Percentiles rank a stretch among this genome's conserved stretches.
Conservation (phyloP, 768 basidiomycete species). For the Auriscalpium microsporum region DNA sequence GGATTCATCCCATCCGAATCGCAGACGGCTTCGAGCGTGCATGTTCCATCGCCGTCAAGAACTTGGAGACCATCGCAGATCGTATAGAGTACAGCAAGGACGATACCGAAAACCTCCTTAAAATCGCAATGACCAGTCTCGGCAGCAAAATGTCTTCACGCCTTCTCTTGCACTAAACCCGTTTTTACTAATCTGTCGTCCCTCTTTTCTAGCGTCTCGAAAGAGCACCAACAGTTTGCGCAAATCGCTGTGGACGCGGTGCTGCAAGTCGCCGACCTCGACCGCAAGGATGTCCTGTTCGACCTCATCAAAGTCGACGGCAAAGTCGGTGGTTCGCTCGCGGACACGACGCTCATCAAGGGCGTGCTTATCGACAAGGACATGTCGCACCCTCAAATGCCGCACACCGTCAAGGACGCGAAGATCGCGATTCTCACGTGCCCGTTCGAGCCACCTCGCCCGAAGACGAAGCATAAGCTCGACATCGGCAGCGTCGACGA, state of each 20-base stretch:
- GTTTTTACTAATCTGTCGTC: neutral
- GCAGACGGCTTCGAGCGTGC: constrained; percentile 98
- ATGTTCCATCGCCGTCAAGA: constrained; percentile 80
- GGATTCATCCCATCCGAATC: constrained; percentile 97
- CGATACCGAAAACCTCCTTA: constrained; percentile 82
- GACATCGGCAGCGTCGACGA: constrained; percentile 97
- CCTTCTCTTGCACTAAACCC: neutral
- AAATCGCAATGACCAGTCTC: constrained; percentile 91
- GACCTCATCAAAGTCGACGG: constrained; percentile 99
- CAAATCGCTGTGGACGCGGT: constrained; percentile 98
- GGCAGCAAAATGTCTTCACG: constrained; percentile 89
- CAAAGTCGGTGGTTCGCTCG: constrained; percentile 95
- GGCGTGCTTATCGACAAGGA: constrained; percentile 99
- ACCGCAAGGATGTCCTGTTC: constrained; percentile 91
- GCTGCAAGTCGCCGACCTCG: constrained; percentile 87
- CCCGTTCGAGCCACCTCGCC: constrained; percentile 97
- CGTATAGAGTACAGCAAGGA: constrained; percentile 74
- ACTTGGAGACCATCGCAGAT: constrained; percentile 89
- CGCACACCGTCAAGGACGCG: constrained; percentile 77
- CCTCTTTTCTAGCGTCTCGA: constrained; percentile 67
- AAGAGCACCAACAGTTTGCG: constrained; percentile 91
- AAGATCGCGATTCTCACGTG: constrained; percentile 95
- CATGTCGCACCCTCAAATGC: constrained; percentile 99
- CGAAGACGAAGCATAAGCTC: constrained; percentile 98
- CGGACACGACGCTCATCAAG: constrained; percentile 90